Conservation (phyloP, 2,329 filamentous ascomycete genomes). For the Ambrosiella xylebori region DNA sequence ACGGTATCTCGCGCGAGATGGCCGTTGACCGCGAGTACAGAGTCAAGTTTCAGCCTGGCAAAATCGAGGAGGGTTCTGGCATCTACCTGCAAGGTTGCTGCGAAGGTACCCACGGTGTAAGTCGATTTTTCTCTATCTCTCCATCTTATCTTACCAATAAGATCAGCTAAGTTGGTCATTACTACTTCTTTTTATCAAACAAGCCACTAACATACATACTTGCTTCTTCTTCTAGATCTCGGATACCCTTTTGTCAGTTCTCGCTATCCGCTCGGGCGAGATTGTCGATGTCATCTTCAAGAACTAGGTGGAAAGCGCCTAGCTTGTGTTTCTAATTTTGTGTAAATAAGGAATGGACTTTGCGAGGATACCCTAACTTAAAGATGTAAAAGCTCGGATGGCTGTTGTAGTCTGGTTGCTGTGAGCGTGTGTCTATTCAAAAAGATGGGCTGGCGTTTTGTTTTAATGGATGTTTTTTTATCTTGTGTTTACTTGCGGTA, state of each 20-base stretch:
- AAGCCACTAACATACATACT: conserved; percentile 15
- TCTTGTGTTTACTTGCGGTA: no score
- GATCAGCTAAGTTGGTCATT: no score
- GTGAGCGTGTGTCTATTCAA: no score
- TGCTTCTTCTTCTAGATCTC: conserved; percentile 37
- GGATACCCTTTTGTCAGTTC: conserved; percentile 64
- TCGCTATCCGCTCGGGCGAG: conserved; percentile 59
- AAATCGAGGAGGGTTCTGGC: conserved; percentile 56
- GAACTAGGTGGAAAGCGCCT: neutral
- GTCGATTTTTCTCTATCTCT: conserved; percentile 21
- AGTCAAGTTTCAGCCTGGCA: conserved; percentile 50
- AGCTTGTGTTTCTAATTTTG: neutral
- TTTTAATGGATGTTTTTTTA: no score
- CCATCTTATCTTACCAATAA: neutral
- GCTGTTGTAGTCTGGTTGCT: no score
- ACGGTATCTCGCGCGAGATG: conserved; percentile 24
- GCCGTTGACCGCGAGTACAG: conserved; percentile 62
- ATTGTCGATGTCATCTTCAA: conserved; percentile 58
- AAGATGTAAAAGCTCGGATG: no score
- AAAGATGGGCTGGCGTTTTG: no score
- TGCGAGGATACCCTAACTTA: neutral
- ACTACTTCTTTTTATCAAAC: neutral
- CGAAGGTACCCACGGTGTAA: conserved; percentile 78
- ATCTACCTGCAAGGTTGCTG: conserved; percentile 91
- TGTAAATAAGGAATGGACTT: neutral